Evolutionary conservation across 1,284 basidiomycete genomes (phyloP).

Genomic region (Rhodotorula sp.): DNA sequence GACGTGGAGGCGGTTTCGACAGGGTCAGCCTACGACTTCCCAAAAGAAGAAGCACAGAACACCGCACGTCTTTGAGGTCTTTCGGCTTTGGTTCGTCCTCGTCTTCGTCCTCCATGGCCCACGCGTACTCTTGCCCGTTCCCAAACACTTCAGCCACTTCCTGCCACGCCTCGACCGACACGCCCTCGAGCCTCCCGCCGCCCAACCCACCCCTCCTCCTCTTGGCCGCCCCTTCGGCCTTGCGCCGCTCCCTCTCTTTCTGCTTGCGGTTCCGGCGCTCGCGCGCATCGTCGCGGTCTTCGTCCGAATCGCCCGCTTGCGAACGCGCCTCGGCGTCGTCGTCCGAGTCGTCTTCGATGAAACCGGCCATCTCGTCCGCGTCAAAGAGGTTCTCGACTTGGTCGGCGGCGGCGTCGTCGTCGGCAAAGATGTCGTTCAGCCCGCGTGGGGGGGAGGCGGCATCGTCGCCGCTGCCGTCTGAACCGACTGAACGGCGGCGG

Average conservation of each 20-base stretch:
- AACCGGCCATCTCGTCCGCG: conserved; percentile 56
- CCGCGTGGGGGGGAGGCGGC: conserved; percentile 26
- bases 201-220: conserved; percentile 78
- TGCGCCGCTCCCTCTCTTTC: conserved; percentile 43
- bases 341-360: conserved; percentile 77
- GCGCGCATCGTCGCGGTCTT: conserved; percentile 29
- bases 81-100: conserved; percentile 64
- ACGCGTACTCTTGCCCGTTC: conserved; percentile 93
- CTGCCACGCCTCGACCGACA: conserved; percentile 75
- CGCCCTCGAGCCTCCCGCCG: conserved; percentile 42
- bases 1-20: not conserved
- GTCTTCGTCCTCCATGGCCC: conserved; percentile 81
- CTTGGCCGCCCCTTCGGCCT: conserved; percentile 54
- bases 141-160: conserved; percentile 97
- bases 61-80: conserved; percentile 77
- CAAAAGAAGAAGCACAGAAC: not conserved
- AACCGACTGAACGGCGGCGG: conserved; percentile 61
- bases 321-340: conserved; percentile 32
- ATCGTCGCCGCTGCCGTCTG: conserved; percentile 47
- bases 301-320: conserved; percentile 31
- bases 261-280: conserved; percentile 31
- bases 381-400: conserved; percentile 38
- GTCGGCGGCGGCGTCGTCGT: conserved; percentile 69
- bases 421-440: conserved; percentile 48
- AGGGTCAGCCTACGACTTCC: not conserved